phyloP scores from a whole-genome alignment of 495 filamentous ascomycete species.

The Annulohypoxylon moriforme region DNA sequence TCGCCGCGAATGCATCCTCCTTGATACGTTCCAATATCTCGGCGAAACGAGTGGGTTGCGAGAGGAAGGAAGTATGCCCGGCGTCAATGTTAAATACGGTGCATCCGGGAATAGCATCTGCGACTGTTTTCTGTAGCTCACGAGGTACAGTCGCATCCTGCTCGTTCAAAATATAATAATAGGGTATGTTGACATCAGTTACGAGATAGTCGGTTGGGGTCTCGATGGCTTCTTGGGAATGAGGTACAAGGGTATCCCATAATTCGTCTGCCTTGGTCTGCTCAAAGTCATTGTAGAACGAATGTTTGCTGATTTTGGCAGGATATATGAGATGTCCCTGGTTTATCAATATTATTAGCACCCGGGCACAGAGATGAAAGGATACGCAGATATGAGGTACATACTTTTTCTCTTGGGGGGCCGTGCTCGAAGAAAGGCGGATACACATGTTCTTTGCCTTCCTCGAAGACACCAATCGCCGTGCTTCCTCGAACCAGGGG shows the following conservation, averaged over 20 bases:
- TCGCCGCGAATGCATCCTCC: background rate
- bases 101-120: background rate
- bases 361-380: background rate
- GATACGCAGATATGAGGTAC: background rate
- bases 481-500: conserved; percentile 2
- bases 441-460: background rate
- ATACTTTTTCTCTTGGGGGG: background rate
- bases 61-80: background rate
- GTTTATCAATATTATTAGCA: background rate
- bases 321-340: conserved; percentile 22
- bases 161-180: background rate
- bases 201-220: conserved; percentile 8
- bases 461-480: background rate
- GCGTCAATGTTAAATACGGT: conserved; percentile 6
- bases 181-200: background rate
- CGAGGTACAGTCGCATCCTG: background rate
- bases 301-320: conserved; percentile 18
- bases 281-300: conserved; percentile 32
- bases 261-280: conserved; percentile 20
- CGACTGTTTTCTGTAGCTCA: background rate
- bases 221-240: conserved; percentile 29
- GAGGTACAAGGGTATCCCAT: conserved; percentile 19
- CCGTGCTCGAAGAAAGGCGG: background rate
- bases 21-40: background rate
- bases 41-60: background rate